A percentile compares a stretch with the other conserved stretches of the same genome.
Evolutionary conservation across 2,329 filamentous ascomycete genomes (phyloP).

Genomic region (Trichoderma citrinoviride): DNA sequence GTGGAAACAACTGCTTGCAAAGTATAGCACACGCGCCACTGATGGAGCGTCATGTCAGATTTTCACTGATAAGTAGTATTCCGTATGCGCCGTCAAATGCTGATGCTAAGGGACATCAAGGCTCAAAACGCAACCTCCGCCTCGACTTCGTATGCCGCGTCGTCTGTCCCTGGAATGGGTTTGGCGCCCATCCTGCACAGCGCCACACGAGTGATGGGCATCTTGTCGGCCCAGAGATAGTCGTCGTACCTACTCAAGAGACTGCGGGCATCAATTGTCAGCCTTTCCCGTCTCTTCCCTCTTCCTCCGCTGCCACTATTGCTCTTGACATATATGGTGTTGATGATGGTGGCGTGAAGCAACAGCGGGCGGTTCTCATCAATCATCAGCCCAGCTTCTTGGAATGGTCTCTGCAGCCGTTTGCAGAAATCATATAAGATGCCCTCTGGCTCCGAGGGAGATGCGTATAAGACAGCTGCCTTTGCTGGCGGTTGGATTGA

Average conservation of each 20-base stretch:
- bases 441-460: slow-evolving; percentile 53
- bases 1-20: not conserved
- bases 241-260: slow-evolving; percentile 60
- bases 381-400: slow-evolving; percentile 53
- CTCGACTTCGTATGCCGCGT: slow-evolving; percentile 54
- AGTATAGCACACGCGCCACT: too few relatives aligned
- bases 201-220: slow-evolving; percentile 67
- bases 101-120: not conserved
- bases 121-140: slow-evolving; percentile 45
- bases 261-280: slow-evolving; percentile 54
- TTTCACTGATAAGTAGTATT: not conserved
- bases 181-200: slow-evolving; percentile 89
- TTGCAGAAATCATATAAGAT: slow-evolving; percentile 57
- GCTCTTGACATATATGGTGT: slow-evolving; percentile 71
- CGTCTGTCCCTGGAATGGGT: slow-evolving; percentile 53
- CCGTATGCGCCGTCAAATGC: not conserved
- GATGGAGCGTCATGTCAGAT: too few relatives aligned
- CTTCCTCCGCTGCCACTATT: slow-evolving; percentile 27
- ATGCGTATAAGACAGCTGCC: slow-evolving; percentile 64
- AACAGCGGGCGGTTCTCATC: slow-evolving; percentile 62
- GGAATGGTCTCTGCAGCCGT: slow-evolving; percentile 53
- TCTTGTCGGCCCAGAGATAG: slow-evolving; percentile 67
- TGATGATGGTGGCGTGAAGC: slow-evolving; percentile 81
- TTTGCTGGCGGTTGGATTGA: slow-evolving; percentile 59
- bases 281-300: slow-evolving; percentile 37